These are phyloP conservation scores for Kodamaea sp. DNA, from an alignment of 1,139 yeast genomes.

Conservation along the genomic window DNA sequence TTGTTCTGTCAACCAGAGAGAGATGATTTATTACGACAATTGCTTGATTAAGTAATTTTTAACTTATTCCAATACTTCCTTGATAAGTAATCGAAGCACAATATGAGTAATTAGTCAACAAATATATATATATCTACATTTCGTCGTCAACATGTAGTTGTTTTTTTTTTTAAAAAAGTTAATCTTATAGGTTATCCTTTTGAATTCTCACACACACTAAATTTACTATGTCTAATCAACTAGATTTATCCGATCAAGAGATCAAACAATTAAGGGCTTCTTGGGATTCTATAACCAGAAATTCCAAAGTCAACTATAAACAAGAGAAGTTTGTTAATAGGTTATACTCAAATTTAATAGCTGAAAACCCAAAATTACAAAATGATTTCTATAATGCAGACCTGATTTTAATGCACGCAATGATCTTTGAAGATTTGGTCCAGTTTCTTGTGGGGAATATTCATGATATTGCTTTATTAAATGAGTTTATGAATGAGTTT, in stretches of 20 bases:
- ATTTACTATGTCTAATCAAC: neutral
- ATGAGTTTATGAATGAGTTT: constrained; percentile 35
- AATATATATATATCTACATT: too few species aligned
- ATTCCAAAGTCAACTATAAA: constrained; percentile 24
- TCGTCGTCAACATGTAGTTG: too few species aligned
- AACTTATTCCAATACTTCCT: too few species aligned
- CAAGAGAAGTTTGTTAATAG: constrained; percentile 28
- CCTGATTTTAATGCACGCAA: constrained; percentile 29
- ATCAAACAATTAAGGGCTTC: constrained; percentile 4
- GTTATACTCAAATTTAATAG: constrained; percentile 34
- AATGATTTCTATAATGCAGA: constrained; percentile 23
- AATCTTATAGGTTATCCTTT: too few species aligned
- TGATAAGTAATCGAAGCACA: too few species aligned
- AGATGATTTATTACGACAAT: too few species aligned
- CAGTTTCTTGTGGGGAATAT: constrained; percentile 31
- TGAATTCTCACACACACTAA: too few species aligned
- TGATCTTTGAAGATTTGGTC: constrained; percentile 36
- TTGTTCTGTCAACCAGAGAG: too few species aligned
- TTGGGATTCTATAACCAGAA: constrained; percentile 1
- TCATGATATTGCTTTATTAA: constrained; percentile 26
- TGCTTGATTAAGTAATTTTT: too few species aligned
- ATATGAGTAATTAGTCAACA: too few species aligned
- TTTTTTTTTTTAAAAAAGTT: too few species aligned
- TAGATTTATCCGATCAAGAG: constrained; percentile 6
- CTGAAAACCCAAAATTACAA: constrained; percentile 27